These are phyloP conservation scores for Penicillium malachiteum DNA, from an alignment of 495 filamentous ascomycete genomes.

Conservation along the genomic window DNA sequence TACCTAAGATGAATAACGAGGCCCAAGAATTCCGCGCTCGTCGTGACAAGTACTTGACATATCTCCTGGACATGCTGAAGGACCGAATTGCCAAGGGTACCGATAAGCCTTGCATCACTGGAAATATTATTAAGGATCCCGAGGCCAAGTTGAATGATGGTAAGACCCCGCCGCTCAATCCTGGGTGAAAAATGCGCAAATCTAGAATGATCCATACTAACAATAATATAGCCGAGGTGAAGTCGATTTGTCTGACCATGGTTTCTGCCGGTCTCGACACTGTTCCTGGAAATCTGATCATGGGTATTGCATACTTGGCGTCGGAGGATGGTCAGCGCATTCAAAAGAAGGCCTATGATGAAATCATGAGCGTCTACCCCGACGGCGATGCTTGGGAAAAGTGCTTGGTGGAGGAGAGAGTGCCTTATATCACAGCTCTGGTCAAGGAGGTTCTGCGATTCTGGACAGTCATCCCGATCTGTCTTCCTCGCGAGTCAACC, in stretches of 20 bases:
- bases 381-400: slow-evolving; percentile 63
- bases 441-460: slow-evolving; percentile 69
- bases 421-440: slow-evolving; percentile 67
- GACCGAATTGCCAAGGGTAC: slow-evolving; percentile 58
- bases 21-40: slow-evolving; percentile 54
- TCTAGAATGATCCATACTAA: slow-evolving; percentile 1
- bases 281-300: slow-evolving; percentile 66
- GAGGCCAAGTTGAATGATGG: slow-evolving; percentile 62
- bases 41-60: slow-evolving; percentile 57
- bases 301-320: slow-evolving; percentile 71
- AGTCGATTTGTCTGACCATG: slow-evolving; percentile 74
- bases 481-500: slow-evolving; percentile 62
- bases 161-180: slow-evolving; percentile 19
- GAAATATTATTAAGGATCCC: slow-evolving; percentile 65
- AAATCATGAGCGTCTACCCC: slow-evolving; percentile 64
- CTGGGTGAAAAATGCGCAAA: neutral
- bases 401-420: slow-evolving; percentile 66
- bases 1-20: slow-evolving; percentile 52
- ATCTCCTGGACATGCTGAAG: slow-evolving; percentile 59
- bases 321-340: slow-evolving; percentile 59
- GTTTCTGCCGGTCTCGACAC: slow-evolving; percentile 72
- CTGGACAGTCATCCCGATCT: slow-evolving; percentile 74
- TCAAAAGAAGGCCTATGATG: slow-evolving; percentile 60
- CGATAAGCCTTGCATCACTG: slow-evolving; percentile 69
- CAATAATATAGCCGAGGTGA: slow-evolving; percentile 55